A percentile compares a stretch with the other conserved stretches of the same genome.
Conservation (phyloP, 164 flowering plant species). For the Nymphaea colorata region DNA sequence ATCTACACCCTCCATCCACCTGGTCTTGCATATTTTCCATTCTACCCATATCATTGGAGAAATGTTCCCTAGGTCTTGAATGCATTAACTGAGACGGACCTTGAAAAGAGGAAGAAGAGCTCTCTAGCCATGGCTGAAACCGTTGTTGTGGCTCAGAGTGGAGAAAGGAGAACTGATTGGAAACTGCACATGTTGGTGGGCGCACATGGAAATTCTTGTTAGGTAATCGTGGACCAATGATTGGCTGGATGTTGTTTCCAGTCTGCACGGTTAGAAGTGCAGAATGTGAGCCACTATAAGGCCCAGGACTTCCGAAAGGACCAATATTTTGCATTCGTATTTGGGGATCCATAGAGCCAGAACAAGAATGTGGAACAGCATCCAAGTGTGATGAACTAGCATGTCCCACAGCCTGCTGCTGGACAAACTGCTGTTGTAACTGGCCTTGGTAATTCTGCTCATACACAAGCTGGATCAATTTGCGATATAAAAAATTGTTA, state of each 20-base stretch:
- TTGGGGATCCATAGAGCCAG: constrained; percentile 30
- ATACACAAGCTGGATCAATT: not conserved
- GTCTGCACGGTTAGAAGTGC: constrained; percentile 21
- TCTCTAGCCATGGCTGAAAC: constrained; percentile 38
- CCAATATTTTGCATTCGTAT: constrained; percentile 25
- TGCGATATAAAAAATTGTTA: not conserved
- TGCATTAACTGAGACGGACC: constrained; percentile 29
- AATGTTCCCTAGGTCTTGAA: constrained; percentile 27
- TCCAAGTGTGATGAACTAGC: constrained; percentile 18
- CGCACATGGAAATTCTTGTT: constrained; percentile 38
- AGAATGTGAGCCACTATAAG: constrained; percentile 18
- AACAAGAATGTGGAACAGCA: constrained; percentile 19
- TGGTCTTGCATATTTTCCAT: constrained; percentile 33
- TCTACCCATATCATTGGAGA: constrained; percentile 38
- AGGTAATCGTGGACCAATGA: constrained; percentile 19
- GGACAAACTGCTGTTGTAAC: constrained; percentile 16
- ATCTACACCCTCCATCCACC: constrained; percentile 42
- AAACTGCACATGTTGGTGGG: constrained; percentile 58
- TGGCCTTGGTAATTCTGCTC: constrained; percentile 30
- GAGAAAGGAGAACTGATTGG: constrained; percentile 73
- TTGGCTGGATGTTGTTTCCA: constrained; percentile 20
- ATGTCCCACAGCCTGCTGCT: constrained; percentile 23
- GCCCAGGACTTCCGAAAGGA: constrained; percentile 16
- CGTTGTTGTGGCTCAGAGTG: constrained; percentile 32
- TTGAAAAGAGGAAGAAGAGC: constrained; percentile 25